Conservation (phyloP, 2,329 filamentous ascomycete species). For the Alternaria sp. region DNA sequence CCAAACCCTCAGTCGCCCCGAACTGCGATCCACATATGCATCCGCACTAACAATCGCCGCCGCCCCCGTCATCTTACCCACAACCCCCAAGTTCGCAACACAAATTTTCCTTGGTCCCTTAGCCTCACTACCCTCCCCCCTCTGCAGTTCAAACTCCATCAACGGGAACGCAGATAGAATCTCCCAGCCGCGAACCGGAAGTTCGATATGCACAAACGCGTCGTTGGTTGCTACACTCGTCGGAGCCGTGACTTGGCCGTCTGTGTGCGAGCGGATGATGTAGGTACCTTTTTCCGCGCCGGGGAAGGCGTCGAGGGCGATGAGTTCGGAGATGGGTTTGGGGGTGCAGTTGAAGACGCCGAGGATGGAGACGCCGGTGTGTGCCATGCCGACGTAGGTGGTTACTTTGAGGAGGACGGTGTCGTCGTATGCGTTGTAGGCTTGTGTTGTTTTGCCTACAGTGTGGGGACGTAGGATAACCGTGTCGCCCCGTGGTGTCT, state of each 20-base stretch:
- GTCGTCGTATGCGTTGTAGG: constrained; percentile 79
- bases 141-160: constrained; percentile 57
- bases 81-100: constrained; percentile 75
- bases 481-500: constrained; percentile 73
- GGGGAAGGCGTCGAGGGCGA: constrained; percentile 75
- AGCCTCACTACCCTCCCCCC: constrained; percentile 45
- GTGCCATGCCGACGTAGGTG: constrained; percentile 73
- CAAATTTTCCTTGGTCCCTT: constrained; percentile 50
- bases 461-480: constrained; percentile 81
- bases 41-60: constrained; percentile 74
- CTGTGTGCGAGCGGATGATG: constrained; percentile 74
- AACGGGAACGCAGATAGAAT: constrained; percentile 79
- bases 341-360: constrained; percentile 83
- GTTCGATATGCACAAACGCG: constrained; percentile 64
- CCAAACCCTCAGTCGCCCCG: constrained; percentile 68
- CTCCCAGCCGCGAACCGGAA: constrained; percentile 75
- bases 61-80: constrained; percentile 89
- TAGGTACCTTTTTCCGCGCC: constrained; percentile 70
- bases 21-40: constrained; percentile 61
- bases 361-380: constrained; percentile 76
- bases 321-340: constrained; percentile 68
- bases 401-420: constrained; percentile 76
- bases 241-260: constrained; percentile 65
- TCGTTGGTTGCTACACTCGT: constrained; percentile 56
- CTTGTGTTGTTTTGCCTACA: constrained; percentile 73